Conservation (phyloP, 352 stramenopile genomes). For the Phytophthora parvispora region DNA sequence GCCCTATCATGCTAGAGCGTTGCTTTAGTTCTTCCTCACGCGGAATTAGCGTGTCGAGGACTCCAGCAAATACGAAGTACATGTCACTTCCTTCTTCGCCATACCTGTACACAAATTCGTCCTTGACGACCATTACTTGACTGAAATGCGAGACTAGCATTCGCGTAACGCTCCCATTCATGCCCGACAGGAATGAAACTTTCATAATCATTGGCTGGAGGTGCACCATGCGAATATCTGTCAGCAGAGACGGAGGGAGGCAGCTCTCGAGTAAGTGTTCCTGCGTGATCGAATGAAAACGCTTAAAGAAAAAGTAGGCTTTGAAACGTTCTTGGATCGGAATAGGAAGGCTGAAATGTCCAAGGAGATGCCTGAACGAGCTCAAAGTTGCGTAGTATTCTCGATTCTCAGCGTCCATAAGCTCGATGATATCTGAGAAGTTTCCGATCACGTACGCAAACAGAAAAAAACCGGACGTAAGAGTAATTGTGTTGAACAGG, state of each 20-base stretch:
- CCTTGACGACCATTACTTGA: slow-evolving; percentile 67
- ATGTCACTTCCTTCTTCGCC: slow-evolving; percentile 76
- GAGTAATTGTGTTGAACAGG: slow-evolving; percentile 64
- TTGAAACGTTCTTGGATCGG: slow-evolving; percentile 64
- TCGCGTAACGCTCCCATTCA: slow-evolving; percentile 64
- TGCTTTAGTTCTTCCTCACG: slow-evolving; percentile 37
- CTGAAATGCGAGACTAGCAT: slow-evolving; percentile 81
- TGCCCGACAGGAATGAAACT: slow-evolving; percentile 65
- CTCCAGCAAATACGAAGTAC: slow-evolving; percentile 80
- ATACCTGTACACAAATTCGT: slow-evolving; percentile 75
- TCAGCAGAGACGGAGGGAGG: slow-evolving; percentile 71
- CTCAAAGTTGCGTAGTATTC: slow-evolving; percentile 70
- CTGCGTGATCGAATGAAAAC: slow-evolving; percentile 80
- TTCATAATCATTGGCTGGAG: slow-evolving; percentile 79
- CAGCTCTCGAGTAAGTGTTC: slow-evolving; percentile 73
- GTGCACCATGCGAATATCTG: slow-evolving; percentile 76
- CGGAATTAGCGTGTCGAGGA: slow-evolving; percentile 58
- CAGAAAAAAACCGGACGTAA: slow-evolving; percentile 76
- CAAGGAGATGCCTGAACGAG: slow-evolving; percentile 59
- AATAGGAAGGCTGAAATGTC: slow-evolving; percentile 61
- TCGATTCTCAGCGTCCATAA: slow-evolving; percentile 76
- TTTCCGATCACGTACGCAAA: slow-evolving; percentile 85
- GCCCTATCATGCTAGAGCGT: neutral
- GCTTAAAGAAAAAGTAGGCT: slow-evolving; percentile 78
- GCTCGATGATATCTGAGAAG: slow-evolving; percentile 72